Base-by-base conservation (phyloP, 2,329 filamentous ascomycete species). In the Sarocladium oryzae region DNA sequence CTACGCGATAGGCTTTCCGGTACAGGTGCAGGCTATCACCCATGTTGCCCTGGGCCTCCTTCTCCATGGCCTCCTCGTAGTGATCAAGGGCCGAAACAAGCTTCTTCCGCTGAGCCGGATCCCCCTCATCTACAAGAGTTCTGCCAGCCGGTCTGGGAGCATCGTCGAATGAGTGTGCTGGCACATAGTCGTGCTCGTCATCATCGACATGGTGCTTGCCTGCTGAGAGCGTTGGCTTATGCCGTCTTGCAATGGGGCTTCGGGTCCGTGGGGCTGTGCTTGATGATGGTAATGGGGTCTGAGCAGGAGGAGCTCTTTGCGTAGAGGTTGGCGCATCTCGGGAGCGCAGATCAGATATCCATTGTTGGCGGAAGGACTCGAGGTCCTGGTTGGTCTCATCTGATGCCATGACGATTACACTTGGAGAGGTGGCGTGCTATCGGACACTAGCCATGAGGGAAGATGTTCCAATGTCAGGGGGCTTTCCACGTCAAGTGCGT, bases 11-110 rank as follows among this genome's bases (percentile, higher is more conserved):
- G 1, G 93, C 93, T 66, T 86, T 90, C 43, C 93, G 82, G 67
- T 99, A 99, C 49, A 95, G 78, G 57, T 80, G 82, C 51, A 99
- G 66, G 63, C 92, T 97, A 56, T 97, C 92, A 4, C 91, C 90
- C 49, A 97, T 75, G 56, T 82, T 93, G 1, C 93, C 93, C 60
- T 87, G 81, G 0, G 78, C 80, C 69, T 99, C 93, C 66, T 85
- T 90, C 68, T 95, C 87, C 52, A 96, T 91, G 3, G 92, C 93
- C 63, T 81, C 82, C 65, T 97, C 93, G 61, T 93, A 97, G 66
- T 96, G 88, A 60, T 97, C 93, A 15, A 99, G 70, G 1, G 93
- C 93, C 10, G 91, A 88, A 20, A 75, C 73, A 4, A 87, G 87
- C 58, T 86, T 68, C 52, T 58, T 65, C 10, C 66, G 60, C 24